Evolutionary conservation across 2,329 filamentous ascomycete genomes (phyloP).

Genomic region (Hansfordia pulvinata): DNA sequence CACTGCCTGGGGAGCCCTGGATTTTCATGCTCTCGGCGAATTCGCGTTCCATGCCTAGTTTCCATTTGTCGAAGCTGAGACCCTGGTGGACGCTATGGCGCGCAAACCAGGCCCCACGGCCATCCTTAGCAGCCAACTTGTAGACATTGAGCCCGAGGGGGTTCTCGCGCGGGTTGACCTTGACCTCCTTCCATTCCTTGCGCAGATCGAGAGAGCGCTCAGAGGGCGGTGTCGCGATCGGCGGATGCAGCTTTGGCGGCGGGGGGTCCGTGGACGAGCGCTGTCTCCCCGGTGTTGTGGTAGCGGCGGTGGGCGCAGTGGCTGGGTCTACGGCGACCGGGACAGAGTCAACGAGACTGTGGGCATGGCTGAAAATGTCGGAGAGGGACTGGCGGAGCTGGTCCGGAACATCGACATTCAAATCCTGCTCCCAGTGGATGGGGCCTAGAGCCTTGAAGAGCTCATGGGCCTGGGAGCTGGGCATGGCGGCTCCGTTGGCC

Average conservation of each 20-base stretch:
- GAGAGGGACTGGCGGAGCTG: slow-evolving; percentile 39
- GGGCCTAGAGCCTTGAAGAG: slow-evolving; percentile 39
- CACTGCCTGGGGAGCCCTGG: slow-evolving; percentile 54
- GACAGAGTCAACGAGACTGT: slow-evolving; percentile 63
- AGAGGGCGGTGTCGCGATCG: slow-evolving; percentile 35
- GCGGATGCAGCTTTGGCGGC: slow-evolving; percentile 27
- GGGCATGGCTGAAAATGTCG: slow-evolving; percentile 50
- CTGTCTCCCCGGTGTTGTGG: slow-evolving; percentile 26
- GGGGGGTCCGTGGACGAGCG: slow-evolving; percentile 45
- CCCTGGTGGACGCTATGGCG: slow-evolving; percentile 71
- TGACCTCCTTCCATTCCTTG: slow-evolving; percentile 79
- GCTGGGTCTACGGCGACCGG: slow-evolving; percentile 41
- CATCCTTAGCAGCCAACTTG: slow-evolving; percentile 67
- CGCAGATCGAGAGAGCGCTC: slow-evolving; percentile 41
- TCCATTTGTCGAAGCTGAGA: slow-evolving; percentile 65
- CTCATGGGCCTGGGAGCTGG: slow-evolving; percentile 25
- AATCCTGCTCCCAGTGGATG: slow-evolving; percentile 27
- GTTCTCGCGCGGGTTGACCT: slow-evolving; percentile 58
- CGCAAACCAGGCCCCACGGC: slow-evolving; percentile 82
- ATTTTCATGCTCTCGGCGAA: slow-evolving; percentile 66
- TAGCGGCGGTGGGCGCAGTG: slow-evolving; percentile 27
- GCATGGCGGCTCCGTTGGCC: neutral
- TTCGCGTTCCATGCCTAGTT: slow-evolving; percentile 61
- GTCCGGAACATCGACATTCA: slow-evolving; percentile 18
- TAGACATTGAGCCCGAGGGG: slow-evolving; percentile 65